phyloP scores from a whole-genome alignment of 495 filamentous ascomycete species.

The Hypoxylon fuscum region DNA sequence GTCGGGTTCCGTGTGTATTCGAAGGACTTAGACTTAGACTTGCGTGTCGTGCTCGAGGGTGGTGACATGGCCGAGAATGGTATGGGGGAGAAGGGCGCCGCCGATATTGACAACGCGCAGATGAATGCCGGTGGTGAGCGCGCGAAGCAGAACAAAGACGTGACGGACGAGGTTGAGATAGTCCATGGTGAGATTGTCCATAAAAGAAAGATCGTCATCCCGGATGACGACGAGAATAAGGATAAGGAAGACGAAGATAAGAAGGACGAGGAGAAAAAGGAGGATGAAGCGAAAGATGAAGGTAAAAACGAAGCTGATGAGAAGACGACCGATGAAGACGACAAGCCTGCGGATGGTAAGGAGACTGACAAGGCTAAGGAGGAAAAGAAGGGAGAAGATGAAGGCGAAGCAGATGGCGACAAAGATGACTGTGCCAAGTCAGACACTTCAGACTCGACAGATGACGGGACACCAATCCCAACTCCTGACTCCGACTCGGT shows the following conservation, averaged over 20 bases:
- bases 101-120: slow-evolving; percentile 60
- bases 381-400: slow-evolving; percentile 4
- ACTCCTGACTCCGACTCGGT: slow-evolving; percentile 38
- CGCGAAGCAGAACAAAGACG: slow-evolving; percentile 40
- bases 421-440: slow-evolving; percentile 37
- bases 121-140: slow-evolving; percentile 59
- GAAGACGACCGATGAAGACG: slow-evolving; percentile 47
- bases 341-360: slow-evolving; percentile 33
- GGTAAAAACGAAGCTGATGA: slow-evolving; percentile 28
- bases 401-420: not conserved
- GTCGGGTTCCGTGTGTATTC: slow-evolving; percentile 61
- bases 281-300: slow-evolving; percentile 24
- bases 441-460: slow-evolving; percentile 39
- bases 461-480: slow-evolving; percentile 26
- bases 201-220: slow-evolving; percentile 49
- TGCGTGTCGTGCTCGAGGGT: slow-evolving; percentile 59
- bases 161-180: slow-evolving; percentile 44
- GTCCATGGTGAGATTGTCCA: slow-evolving; percentile 49
- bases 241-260: slow-evolving; percentile 42
- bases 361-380: slow-evolving; percentile 26
- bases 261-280: slow-evolving; percentile 29
- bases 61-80: slow-evolving; percentile 58
- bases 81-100: slow-evolving; percentile 61
- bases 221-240: slow-evolving; percentile 48
- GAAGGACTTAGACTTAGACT: slow-evolving; percentile 56